Base-by-base conservation (phyloP, 768 basidiomycete genomes). In the Termitomyces sp. region DNA sequence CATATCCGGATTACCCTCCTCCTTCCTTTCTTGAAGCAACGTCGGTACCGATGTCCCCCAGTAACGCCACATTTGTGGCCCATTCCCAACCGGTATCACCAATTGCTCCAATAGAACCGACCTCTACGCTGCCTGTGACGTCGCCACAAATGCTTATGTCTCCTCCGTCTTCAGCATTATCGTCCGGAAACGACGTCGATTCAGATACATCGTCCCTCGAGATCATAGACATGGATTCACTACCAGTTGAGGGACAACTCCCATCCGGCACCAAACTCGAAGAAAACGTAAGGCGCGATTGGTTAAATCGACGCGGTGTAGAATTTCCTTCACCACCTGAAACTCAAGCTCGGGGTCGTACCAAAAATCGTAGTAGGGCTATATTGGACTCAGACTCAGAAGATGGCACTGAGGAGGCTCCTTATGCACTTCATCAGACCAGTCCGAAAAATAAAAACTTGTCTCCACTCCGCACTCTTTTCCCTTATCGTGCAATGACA, bases 1-100 rank as follows among this genome's bases (percentile, higher is more conserved):
- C 66, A 71, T 78, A 78, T 51, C 83, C 86, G 32, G 82, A 90
- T 68, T 89, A 88, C 68, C 88, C 87, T 7, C 91, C 91, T 13
- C 90, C 91, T 32, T 84, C 89, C 13, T 90, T 91, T 66, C 84
- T 85, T 62, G 90, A 92, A 72, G 87, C 87, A 5, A 84, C 82
- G 40, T 80, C 82, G 2, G 54, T 74, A 57, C 80, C 70, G 61
- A 74, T 77, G 68, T 67, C 77, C 74, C 56, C 59, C 13, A 81
- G 67, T 69, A 78, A 68, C 59, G 75, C 76, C 24, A 80, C 78
- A 59, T 69, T 78, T 59, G 76, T 57, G 58, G 71, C 69, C 65
- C 63, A 65, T 54, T 66, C 65, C 18, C 59, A 53, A 44, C 63
- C 65, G 36, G 51, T 55, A 38, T 61, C 65, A 15, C 54, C 63